Conservation (phyloP, 352 stramenopile species). For the Globisporangium apiculatum region DNA sequence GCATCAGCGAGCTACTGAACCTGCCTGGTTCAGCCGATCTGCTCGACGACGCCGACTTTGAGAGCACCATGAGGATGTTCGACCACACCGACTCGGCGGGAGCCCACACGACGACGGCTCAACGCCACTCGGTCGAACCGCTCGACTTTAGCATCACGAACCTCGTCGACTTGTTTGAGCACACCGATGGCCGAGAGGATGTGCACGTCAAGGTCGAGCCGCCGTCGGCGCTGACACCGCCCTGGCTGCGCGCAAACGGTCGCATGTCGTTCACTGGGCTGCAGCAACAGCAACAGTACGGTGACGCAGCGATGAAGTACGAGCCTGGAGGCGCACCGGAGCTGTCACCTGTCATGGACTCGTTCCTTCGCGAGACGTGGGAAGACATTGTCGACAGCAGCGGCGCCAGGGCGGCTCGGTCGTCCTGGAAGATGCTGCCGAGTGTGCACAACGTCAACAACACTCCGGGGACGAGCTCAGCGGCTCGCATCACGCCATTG, state of each 20-base stretch:
- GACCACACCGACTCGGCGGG: slow-evolving; percentile 16
- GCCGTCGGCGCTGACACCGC: not conserved
- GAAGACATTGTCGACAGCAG: slow-evolving; percentile 29
- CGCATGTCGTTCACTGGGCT: slow-evolving; percentile 12
- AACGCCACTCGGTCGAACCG: slow-evolving; percentile 26
- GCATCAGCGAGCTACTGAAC: slow-evolving; percentile 38
- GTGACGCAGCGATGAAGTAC: slow-evolving; percentile 23
- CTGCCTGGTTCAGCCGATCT: slow-evolving; percentile 36
- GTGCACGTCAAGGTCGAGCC: slow-evolving; percentile 9
- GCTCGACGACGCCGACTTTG: slow-evolving; percentile 54
- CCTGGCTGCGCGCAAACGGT: slow-evolving; percentile 23
- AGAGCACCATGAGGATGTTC: slow-evolving; percentile 64
- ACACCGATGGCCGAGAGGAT: slow-evolving; percentile 18
- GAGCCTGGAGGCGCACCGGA: slow-evolving; percentile 21
- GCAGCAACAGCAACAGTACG: not conserved
- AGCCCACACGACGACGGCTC: not conserved
- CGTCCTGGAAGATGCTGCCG: slow-evolving; percentile 19
- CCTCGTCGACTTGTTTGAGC: slow-evolving; percentile 38
- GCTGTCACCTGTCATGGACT: slow-evolving; percentile 52
- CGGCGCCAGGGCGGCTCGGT: slow-evolving; percentile 15
- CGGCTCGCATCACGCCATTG: slow-evolving; percentile 21
- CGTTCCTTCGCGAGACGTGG: slow-evolving; percentile 53
- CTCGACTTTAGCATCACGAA: slow-evolving; percentile 37
- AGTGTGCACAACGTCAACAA: not conserved
- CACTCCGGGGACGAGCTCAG: slow-evolving; percentile 7